Evolutionary conservation across 2,329 filamentous ascomycete species (phyloP).

Genomic region (Claviceps quebecensis): DNA sequence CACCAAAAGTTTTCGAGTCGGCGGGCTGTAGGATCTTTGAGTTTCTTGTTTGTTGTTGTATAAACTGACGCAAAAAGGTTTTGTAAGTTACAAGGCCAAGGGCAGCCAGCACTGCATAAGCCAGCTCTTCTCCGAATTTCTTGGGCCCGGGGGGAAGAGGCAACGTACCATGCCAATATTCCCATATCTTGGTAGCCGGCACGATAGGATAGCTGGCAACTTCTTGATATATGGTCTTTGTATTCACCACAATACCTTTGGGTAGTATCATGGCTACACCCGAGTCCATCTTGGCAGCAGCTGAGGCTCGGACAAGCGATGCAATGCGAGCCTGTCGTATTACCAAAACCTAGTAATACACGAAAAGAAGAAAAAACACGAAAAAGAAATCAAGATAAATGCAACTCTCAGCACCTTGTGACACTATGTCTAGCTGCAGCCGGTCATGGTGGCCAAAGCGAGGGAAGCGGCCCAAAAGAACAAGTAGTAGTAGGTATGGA

Average conservation of each 20-base stretch:
- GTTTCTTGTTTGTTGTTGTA: conserved; percentile 42
- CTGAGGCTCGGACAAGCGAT: background rate
- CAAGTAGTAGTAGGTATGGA: background rate
- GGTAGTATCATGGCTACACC: conserved; percentile 34
- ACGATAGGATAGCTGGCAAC: conserved; percentile 37
- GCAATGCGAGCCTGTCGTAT: background rate
- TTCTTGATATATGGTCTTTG: conserved; percentile 35
- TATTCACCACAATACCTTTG: conserved; percentile 43
- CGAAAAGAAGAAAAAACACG: too few relatives aligned
- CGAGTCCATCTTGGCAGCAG: conserved; percentile 17
- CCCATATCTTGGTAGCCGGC: conserved; percentile 37
- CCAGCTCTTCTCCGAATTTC: background rate
- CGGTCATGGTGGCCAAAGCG: conserved; percentile 1
- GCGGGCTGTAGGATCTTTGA: conserved; percentile 47
- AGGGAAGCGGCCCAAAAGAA: background rate
- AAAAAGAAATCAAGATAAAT: background rate
- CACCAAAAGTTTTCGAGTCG: conserved; percentile 54
- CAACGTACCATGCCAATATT: conserved; percentile 42
- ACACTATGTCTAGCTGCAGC: conserved; percentile 1
- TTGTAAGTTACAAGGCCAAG: background rate
- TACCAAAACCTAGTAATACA: background rate
- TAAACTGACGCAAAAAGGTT: conserved; percentile 31
- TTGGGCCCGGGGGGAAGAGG: background rate
- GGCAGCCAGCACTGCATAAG: background rate
- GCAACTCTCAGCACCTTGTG: background rate